phyloP scores from a whole-genome alignment of 2,329 filamentous ascomycete species.

The Mariannaea elegans region DNA sequence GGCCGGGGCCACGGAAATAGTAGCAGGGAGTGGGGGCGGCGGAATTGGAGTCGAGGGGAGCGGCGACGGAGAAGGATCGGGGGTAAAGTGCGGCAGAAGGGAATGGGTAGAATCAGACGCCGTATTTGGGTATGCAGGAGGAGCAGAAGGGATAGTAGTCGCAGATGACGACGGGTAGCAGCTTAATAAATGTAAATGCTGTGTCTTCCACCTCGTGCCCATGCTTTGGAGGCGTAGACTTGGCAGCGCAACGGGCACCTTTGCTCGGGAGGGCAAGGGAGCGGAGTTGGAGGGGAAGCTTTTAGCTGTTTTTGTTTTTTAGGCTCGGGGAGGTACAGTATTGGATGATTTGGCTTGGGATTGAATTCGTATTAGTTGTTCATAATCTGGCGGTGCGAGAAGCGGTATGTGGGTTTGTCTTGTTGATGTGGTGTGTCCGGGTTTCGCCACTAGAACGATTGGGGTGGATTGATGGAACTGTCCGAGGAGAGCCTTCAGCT shows the following conservation, averaged over 20 bases:
- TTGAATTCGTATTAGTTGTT: too few relatives aligned
- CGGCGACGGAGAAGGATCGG: background rate
- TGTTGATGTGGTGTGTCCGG: background rate
- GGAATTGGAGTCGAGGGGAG: background rate
- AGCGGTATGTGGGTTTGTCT: too few relatives aligned
- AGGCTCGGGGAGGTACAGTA: background rate
- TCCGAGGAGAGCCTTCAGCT: background rate
- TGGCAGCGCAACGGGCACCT: background rate
- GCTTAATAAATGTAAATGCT: conserved; percentile 10
- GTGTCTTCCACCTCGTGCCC: conserved; percentile 16
- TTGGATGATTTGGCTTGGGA: background rate
- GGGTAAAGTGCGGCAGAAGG: background rate
- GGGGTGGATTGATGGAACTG: too few relatives aligned
- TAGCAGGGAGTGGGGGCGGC: conserved; percentile 1
- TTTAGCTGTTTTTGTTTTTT: background rate
- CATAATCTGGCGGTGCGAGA: too few relatives aligned
- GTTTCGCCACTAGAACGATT: background rate
- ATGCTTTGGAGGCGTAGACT: conserved; percentile 11
- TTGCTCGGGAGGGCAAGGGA: background rate
- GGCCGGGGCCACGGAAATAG: background rate
- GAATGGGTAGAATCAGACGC: conserved; percentile 3
- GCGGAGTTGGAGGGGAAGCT: background rate
- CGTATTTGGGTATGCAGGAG: background rate
- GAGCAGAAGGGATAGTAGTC: background rate
- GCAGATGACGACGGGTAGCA: background rate